Evolutionary conservation across 2,329 filamentous ascomycete genomes (phyloP).

Genomic region (Macrophomina pseudophaseolina): DNA sequence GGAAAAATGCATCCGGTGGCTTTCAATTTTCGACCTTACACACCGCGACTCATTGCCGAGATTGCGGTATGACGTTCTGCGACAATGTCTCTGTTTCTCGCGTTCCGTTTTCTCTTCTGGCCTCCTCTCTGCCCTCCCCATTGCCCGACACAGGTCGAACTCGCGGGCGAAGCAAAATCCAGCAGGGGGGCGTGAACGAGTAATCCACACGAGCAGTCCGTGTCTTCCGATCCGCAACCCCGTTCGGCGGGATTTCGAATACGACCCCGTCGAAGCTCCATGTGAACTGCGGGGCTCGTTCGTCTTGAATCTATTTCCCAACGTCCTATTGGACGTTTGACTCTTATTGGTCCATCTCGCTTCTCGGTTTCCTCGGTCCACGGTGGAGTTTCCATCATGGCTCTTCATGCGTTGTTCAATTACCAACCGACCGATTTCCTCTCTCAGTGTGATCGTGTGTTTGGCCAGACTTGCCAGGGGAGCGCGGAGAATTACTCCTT

Average conservation of each 20-base stretch:
- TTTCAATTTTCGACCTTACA: background rate
- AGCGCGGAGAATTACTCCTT: background rate
- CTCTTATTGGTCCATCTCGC: conserved; percentile 22
- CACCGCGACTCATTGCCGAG: conserved; percentile 18
- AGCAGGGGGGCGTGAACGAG: background rate
- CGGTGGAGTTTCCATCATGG: conserved; percentile 3
- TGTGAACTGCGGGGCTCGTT: conserved; percentile 6
- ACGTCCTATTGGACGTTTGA: conserved; percentile 11
- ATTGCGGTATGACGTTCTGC: conserved; percentile 23
- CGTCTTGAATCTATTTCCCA: conserved; percentile 7
- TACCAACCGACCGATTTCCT: conserved; percentile 14
- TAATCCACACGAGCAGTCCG: background rate
- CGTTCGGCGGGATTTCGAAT: background rate
- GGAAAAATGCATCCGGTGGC: conserved; percentile 11
- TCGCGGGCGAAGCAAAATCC: background rate
- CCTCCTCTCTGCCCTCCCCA: background rate
- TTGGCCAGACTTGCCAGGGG: background rate
- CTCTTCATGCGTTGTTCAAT: background rate
- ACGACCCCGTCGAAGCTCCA: background rate
- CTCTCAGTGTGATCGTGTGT: background rate
- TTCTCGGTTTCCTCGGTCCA: conserved; percentile 16
- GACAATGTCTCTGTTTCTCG: conserved; percentile 20
- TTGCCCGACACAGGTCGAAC: background rate
- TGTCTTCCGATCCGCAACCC: conserved; percentile 11
- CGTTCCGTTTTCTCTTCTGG: conserved; percentile 4